Percentiles rank a stretch among this genome's conserved stretches.
Evolutionary conservation across 2,329 filamentous ascomycete genomes (phyloP).

Genomic region (Neofusicoccum ribis): DNA sequence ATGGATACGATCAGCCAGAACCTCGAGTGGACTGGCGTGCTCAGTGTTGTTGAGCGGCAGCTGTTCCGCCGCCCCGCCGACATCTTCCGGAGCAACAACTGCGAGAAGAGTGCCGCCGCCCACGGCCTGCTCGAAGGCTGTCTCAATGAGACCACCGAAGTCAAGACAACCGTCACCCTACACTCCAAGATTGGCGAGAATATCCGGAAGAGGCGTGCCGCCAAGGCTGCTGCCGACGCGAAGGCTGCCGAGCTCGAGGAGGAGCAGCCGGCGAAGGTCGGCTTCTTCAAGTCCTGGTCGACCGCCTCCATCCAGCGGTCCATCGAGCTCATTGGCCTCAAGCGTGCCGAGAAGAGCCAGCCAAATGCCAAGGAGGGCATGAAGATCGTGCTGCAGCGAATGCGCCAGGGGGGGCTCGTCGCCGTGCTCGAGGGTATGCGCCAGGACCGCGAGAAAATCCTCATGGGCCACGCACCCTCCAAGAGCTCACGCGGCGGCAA

Average conservation of each 20-base stretch:
- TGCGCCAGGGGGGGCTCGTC: slow-evolving; percentile 66
- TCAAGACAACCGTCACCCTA: slow-evolving; percentile 73
- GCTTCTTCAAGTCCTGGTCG: slow-evolving; percentile 64
- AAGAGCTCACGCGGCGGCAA: not conserved
- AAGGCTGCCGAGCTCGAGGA: slow-evolving; percentile 41
- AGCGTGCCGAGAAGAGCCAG: slow-evolving; percentile 74
- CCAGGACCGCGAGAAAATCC: slow-evolving; percentile 52
- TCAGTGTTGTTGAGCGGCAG: slow-evolving; percentile 77
- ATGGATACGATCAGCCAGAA: slow-evolving; percentile 82
- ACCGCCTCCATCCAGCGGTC: slow-evolving; percentile 73
- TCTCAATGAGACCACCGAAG: slow-evolving; percentile 56
- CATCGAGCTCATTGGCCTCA: slow-evolving; percentile 76
- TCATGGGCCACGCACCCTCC: slow-evolving; percentile 13
- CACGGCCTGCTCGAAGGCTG: slow-evolving; percentile 25
- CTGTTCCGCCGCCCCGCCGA: slow-evolving; percentile 58
- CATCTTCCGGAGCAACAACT: slow-evolving; percentile 22
- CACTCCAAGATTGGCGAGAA: slow-evolving; percentile 71
- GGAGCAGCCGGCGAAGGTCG: slow-evolving; percentile 51
- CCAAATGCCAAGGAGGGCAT: slow-evolving; percentile 82
- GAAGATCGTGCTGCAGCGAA: slow-evolving; percentile 74
- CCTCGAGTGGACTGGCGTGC: slow-evolving; percentile 77
- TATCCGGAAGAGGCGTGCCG: slow-evolving; percentile 53
- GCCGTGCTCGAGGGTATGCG: slow-evolving; percentile 72
- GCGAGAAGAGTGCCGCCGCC: slow-evolving; percentile 31
- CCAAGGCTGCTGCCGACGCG: slow-evolving; percentile 41